Evolutionary conservation across 257 asterid genomes (phyloP), one percentile per base, ranked within the genome.

Genomic region (Solanum paucissectum): DNA sequence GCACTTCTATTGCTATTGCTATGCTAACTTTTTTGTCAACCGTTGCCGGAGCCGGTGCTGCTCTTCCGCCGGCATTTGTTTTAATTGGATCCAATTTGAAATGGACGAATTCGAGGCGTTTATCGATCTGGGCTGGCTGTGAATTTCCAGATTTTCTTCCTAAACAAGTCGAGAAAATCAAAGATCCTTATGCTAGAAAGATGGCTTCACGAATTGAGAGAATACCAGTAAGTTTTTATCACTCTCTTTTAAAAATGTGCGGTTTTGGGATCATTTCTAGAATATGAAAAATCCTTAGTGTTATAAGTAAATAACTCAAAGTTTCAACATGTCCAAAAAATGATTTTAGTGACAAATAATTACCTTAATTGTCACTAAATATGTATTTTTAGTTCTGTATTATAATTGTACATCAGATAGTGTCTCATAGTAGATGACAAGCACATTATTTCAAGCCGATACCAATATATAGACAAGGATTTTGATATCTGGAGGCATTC

Each of bases 191-290:
- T 83, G 98, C 98, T 42, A 90, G 95, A 89, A 94, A 90, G 71
- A 89, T 95, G 81, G 98, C 98, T 88, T 90, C 97, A 6, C 93
- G 98, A 90, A 95, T 92, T 86, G 90, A 91, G 83, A 91, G 94
- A 62, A 34, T 92, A 13, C 98, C 98, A 49, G 97, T 95, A 90
- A 86, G 84, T 42, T 42, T 42, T 42, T 42, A 11, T 42, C 49
- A 11, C 49, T 42, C 49, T 42, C 49, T 9, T 55, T 27, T 60
- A 52, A 52, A 6, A 52, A 16, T 52, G n/a, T 52, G 62, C n/a
- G 1, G 7, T 52, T 52, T 46, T 46, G 58, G 58, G 58, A 1
- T 46, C 20, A 46, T 46, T 49, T 49, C 21, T 49, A 14, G 7
- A 49, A 49, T 49, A 49, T 49, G 21, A 49, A 49, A 49, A 46